These are phyloP conservation scores for Porphyridium purpureum DNA, from an alignment of 23 red algal species.

Conservation along the genomic window DNA sequence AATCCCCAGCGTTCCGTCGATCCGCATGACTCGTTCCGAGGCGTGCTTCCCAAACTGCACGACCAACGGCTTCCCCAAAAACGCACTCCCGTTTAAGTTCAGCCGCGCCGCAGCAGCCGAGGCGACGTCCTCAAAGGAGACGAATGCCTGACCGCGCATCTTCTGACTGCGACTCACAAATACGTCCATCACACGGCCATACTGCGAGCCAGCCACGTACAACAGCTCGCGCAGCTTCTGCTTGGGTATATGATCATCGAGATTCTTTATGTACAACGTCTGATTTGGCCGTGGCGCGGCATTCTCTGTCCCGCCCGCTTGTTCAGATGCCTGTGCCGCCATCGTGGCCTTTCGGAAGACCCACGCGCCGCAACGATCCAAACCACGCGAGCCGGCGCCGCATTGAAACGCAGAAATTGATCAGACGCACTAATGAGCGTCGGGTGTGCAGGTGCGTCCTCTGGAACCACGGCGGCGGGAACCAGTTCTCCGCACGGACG, in stretches of 20 bases:
- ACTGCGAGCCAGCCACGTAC: constrained; percentile 31
- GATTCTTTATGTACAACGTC: constrained; percentile 64
- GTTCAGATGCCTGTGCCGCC: too few relatives aligned
- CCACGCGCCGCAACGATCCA: too few relatives aligned
- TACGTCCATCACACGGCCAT: constrained; percentile 42
- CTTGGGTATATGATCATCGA: constrained; percentile 51
- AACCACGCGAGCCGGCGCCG: too few relatives aligned
- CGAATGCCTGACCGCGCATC: constrained; percentile 70
- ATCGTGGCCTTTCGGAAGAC: too few relatives aligned
- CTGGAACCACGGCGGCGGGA: too few relatives aligned
- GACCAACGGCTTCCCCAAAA: constrained; percentile 34
- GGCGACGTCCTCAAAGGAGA: constrained; percentile 48
- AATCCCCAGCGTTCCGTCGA: too few relatives aligned
- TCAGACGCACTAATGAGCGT: too few relatives aligned
- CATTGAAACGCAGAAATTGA: too few relatives aligned
- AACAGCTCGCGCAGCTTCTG: constrained; percentile 37
- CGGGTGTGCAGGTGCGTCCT: too few relatives aligned
- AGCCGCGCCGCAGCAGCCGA: constrained; percentile 42
- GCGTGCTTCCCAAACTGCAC: constrained; percentile 30
- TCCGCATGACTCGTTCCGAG: too few relatives aligned
- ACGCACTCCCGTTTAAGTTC: constrained; percentile 11
- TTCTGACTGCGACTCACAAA: constrained; percentile 15
- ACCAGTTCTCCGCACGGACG: too few relatives aligned
- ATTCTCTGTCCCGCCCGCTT: too few relatives aligned
- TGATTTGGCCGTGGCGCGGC: constrained; percentile 30